Percentiles rank a stretch among this genome's conserved stretches.
Evolutionary conservation across 345 rosid genomes (phyloP).

Genomic region (Camelina laxa): DNA sequence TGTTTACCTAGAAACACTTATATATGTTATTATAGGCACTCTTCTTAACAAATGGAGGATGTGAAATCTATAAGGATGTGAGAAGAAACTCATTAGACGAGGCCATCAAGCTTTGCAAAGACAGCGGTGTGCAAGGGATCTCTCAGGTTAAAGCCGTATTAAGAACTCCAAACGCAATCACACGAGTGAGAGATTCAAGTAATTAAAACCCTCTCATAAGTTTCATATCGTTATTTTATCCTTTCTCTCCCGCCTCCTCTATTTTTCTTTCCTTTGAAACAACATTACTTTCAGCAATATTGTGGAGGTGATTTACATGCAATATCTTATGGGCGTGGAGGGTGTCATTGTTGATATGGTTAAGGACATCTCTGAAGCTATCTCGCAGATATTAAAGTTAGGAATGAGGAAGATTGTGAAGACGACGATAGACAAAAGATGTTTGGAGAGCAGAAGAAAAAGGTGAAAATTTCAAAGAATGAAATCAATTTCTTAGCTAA

Average conservation of each 20-base stretch:
- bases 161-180: constrained; percentile 51
- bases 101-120: constrained; percentile 61
- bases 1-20: neutral
- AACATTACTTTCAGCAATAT: constrained; percentile 53
- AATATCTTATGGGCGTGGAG: constrained; percentile 65
- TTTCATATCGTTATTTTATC: neutral
- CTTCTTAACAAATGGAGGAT: constrained; percentile 70
- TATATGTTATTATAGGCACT: constrained; percentile 51
- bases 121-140: constrained; percentile 62
- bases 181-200: constrained; percentile 54
- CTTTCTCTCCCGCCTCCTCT: neutral
- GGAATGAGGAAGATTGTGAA: constrained; percentile 22
- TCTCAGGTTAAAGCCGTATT: constrained; percentile 67
- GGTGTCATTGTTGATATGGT: constrained; percentile 70
- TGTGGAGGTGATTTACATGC: constrained; percentile 61
- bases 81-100: constrained; percentile 70
- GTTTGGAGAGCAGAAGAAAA: constrained; percentile 38
- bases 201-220: constrained; percentile 45
- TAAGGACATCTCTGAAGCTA: constrained; percentile 56
- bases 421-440: constrained; percentile 22
- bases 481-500: constrained; percentile 55
- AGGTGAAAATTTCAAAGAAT: constrained; percentile 48
- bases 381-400: constrained; percentile 41
- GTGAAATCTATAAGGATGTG: constrained; percentile 53
- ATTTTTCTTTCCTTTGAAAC: neutral